These are phyloP conservation scores for Neolentinus lepideus DNA, from an alignment of 1,284 basidiomycete genomes.

Conservation along the genomic window DNA sequence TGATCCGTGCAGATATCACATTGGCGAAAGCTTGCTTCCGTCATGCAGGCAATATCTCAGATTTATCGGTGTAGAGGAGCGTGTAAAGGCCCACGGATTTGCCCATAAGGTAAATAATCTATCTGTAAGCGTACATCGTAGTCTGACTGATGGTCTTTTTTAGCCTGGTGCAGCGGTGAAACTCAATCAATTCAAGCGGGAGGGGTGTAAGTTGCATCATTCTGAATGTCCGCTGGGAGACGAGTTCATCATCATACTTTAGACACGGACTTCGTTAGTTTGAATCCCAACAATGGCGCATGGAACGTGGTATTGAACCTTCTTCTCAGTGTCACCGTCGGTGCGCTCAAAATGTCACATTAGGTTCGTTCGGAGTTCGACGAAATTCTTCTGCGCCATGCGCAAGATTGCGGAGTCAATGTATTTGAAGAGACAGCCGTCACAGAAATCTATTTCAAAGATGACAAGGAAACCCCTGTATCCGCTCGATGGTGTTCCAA, in stretches of 20 bases:
- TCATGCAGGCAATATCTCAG: conserved; percentile 30
- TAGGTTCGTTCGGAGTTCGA: conserved; percentile 30
- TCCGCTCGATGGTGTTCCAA: conserved; percentile 12
- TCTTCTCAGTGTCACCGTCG: neutral
- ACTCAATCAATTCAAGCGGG: conserved; percentile 31
- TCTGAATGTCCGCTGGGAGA: neutral
- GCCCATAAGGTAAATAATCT: conserved; percentile 18
- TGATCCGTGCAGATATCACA: conserved; percentile 27
- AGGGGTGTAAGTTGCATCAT: conserved; percentile 21
- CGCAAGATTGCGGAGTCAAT: conserved; percentile 21
- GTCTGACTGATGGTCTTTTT: neutral
- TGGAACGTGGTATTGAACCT: neutral
- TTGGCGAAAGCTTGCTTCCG: conserved; percentile 35
- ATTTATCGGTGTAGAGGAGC: conserved; percentile 30
- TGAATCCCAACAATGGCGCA: neutral
- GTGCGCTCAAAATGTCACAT: neutral
- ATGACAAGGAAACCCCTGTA: neutral
- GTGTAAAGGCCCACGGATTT: conserved; percentile 26
- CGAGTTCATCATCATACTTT: neutral
- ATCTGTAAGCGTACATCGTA: neutral
- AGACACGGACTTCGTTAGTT: conserved; percentile 11
- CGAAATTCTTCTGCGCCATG: conserved; percentile 31
- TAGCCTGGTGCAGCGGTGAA: conserved; percentile 38
- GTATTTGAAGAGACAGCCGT: conserved; percentile 31
- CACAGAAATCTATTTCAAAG: conserved; percentile 20